A percentile compares a stretch with the other conserved stretches of the same genome.
Evolutionary conservation across 2,329 filamentous ascomycete species (phyloP).

Genomic region (Aspergillus pseudoterreus): DNA sequence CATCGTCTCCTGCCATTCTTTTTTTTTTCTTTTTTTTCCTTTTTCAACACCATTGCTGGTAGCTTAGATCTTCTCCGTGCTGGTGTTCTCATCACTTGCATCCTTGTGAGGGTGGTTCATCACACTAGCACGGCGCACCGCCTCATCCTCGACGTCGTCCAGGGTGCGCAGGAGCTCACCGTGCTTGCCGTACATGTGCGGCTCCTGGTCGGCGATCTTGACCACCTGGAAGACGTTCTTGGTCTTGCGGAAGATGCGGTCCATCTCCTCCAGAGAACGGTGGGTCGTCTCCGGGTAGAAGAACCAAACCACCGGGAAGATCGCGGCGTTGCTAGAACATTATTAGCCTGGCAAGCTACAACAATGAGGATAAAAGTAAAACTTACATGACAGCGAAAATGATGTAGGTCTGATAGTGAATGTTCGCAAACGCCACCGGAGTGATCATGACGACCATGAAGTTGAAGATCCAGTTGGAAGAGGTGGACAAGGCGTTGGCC

Average conservation of each 20-base stretch:
- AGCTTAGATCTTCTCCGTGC: constrained; percentile 9
- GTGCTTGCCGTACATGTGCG: constrained; percentile 56
- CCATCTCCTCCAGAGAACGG: constrained; percentile 64
- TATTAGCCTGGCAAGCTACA: constrained; percentile 6
- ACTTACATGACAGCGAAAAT: constrained; percentile 53
- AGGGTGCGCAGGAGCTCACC: constrained; percentile 56
- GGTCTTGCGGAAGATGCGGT: constrained; percentile 61
- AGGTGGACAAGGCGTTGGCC: constrained; percentile 61
- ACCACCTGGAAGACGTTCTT: constrained; percentile 49
- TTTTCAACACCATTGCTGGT: background rate
- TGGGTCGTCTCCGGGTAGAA: constrained; percentile 61
- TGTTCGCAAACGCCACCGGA: constrained; percentile 55
- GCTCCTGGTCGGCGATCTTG: constrained; percentile 48
- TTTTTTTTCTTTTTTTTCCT: no score
- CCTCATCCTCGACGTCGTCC: constrained; percentile 42
- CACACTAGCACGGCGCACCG: constrained; percentile 30
- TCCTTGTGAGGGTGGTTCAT: constrained; percentile 18
- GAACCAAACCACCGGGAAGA: constrained; percentile 56
- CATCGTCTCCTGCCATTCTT: background rate
- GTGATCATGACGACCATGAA: constrained; percentile 66
- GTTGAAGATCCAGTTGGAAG: constrained; percentile 56
- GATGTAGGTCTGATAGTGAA: constrained; percentile 54
- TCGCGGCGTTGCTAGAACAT: constrained; percentile 46
- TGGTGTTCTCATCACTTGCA: constrained; percentile 16
- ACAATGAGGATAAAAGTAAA: background rate